A percentile compares a stretch with the other conserved stretches of the same genome.
phyloP scores from a whole-genome alignment of 345 rosid species.

The Salix purpurea region DNA sequence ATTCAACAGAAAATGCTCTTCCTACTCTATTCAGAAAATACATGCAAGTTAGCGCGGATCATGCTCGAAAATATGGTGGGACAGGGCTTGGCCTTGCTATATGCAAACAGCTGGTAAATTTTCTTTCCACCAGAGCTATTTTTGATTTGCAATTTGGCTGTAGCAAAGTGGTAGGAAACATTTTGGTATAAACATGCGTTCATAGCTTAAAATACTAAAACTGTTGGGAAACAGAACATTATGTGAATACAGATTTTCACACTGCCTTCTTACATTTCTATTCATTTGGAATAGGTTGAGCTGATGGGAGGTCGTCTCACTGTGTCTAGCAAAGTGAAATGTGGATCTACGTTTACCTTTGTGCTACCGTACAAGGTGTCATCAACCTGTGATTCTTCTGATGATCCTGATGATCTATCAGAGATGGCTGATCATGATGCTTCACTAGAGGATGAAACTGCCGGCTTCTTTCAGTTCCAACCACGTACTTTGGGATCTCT shows the following conservation, averaged over 20 bases:
- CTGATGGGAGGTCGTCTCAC: slow-evolving; percentile 95
- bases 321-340: slow-evolving; percentile 69
- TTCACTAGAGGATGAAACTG: slow-evolving; percentile 56
- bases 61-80: slow-evolving; percentile 94
- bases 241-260: background rate
- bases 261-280: slow-evolving; percentile 11
- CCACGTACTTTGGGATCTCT: slow-evolving; percentile 59
- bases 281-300: slow-evolving; percentile 56
- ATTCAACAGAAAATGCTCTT: slow-evolving; percentile 67
- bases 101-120: slow-evolving; percentile 89
- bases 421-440: slow-evolving; percentile 60
- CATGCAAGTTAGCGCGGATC: slow-evolving; percentile 95
- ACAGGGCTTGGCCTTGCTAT: slow-evolving; percentile 97
- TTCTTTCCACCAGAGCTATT: background rate
- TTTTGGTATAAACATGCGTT: background rate
- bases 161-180: background rate
- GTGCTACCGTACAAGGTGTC: slow-evolving; percentile 78
- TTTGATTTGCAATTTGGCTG: background rate
- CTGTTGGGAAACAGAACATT: background rate
- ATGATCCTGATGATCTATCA: slow-evolving; percentile 73
- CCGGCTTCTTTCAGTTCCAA: slow-evolving; percentile 73
- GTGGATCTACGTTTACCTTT: slow-evolving; percentile 89
- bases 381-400: slow-evolving; percentile 47
- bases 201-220: background rate
- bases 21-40: slow-evolving; percentile 85